phyloP scores from a whole-genome alignment of 768 basidiomycete species.

The Sistotremastrum niveocremeum region DNA sequence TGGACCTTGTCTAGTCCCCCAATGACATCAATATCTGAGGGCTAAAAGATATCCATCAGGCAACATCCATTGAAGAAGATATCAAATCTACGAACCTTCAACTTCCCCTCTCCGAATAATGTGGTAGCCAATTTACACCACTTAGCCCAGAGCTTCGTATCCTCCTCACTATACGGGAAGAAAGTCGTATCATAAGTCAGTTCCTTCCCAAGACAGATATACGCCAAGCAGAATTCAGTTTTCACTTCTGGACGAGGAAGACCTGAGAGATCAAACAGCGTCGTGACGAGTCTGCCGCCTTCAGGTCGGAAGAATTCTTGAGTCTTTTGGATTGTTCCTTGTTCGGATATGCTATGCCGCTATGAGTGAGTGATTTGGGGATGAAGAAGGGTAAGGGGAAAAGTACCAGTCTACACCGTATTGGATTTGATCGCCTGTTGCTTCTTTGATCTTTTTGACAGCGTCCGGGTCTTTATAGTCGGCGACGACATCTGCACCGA shows the following conservation, averaged over 20 bases:
- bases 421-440: constrained; percentile 1
- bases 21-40: not conserved
- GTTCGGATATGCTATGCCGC: constrained; percentile 1
- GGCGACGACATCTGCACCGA: constrained; percentile 22
- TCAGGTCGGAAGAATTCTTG: constrained; percentile 3
- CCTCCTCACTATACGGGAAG: not conserved
- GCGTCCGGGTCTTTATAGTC: constrained; percentile 15
- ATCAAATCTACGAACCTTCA: not conserved
- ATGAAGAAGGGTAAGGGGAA: not conserved
- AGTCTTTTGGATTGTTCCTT: not conserved
- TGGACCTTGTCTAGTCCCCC: constrained; percentile 6
- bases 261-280: not conserved
- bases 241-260: not conserved
- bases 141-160: not conserved
- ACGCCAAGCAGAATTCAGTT: not conserved
- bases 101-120: not conserved
- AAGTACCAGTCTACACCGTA: not conserved
- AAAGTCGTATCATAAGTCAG: not conserved
- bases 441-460: constrained; percentile 8
- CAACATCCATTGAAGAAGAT: no score
- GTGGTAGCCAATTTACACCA: not conserved
- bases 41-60: no score
- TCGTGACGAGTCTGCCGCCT: not conserved
- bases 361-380: no score
- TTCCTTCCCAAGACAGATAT: constrained; percentile 2